Percentiles rank a stretch among this genome's conserved stretches.
Conservation (phyloP, 805 yeast genomes). For the Ogataea pilisensis region DNA sequence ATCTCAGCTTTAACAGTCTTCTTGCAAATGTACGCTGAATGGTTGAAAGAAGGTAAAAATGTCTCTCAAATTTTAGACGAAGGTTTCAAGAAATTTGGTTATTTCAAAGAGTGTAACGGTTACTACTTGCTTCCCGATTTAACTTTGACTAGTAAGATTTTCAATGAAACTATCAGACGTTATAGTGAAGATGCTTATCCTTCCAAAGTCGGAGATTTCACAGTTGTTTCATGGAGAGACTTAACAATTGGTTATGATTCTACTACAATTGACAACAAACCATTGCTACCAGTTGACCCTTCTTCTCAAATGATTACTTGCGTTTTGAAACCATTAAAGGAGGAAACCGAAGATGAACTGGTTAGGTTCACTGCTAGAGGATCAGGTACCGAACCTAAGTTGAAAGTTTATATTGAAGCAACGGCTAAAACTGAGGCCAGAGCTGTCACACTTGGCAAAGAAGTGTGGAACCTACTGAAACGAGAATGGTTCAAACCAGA, state of each 20-base stretch:
- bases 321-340: constrained; percentile 30
- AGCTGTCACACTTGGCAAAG: constrained; percentile 50
- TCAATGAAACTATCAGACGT: constrained; percentile 39
- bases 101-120: constrained; percentile 80
- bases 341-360: constrained; percentile 24
- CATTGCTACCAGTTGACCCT: constrained; percentile 67
- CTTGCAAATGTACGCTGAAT: constrained; percentile 57
- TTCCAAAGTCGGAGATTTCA: constrained; percentile 48
- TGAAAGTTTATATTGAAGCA: constrained; percentile 89
- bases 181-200: constrained; percentile 36
- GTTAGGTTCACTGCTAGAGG: constrained; percentile 86
- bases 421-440: constrained; percentile 40
- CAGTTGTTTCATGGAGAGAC: constrained; percentile 72
- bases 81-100: constrained; percentile 68
- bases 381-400: constrained; percentile 94
- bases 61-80: constrained; percentile 49
- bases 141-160: constrained; percentile 47
- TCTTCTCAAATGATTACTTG: constrained; percentile 86
- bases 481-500: constrained; percentile 70
- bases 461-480: constrained; percentile 62
- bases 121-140: constrained; percentile 68
- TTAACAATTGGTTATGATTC: constrained; percentile 81
- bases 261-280: constrained; percentile 49
- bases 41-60: constrained; percentile 39
- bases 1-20: constrained; percentile 75